Conservation (phyloP, 1,139 yeast genomes). For the Lodderomyces pseudojiufengensis region DNA sequence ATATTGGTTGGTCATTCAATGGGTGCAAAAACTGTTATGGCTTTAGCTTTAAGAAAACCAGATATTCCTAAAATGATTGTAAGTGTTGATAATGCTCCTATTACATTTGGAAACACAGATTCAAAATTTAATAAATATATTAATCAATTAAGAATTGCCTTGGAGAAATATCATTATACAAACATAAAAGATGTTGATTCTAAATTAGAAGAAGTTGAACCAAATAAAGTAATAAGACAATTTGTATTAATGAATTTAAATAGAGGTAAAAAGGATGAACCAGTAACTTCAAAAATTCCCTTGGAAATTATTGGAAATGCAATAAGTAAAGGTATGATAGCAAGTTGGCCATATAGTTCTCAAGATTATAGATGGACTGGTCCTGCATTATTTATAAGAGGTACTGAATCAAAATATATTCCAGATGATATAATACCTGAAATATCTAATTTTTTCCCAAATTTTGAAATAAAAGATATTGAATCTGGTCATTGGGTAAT, state of each 20-base stretch:
- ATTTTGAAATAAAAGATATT: constrained; percentile 67
- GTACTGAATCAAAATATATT: constrained; percentile 72
- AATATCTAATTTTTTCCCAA: constrained; percentile 77
- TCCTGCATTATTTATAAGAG: constrained; percentile 78
- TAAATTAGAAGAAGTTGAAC: constrained; percentile 60
- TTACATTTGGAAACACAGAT: constrained; percentile 55
- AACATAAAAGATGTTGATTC: constrained; percentile 67
- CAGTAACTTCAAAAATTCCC: constrained; percentile 57
- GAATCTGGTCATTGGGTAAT: constrained; percentile 92
- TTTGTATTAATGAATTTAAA: constrained; percentile 72
- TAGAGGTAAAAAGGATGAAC: constrained; percentile 38
- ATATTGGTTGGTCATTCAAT: constrained; percentile 88
- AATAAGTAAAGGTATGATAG: constrained; percentile 58
- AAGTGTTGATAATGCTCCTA: constrained; percentile 89
- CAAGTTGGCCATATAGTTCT: constrained; percentile 75
- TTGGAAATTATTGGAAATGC: constrained; percentile 62
- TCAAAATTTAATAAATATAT: constrained; percentile 65
- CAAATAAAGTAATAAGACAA: constrained; percentile 60
- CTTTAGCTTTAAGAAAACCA: constrained; percentile 69
- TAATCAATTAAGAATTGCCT: constrained; percentile 54
- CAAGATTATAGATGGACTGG: constrained; percentile 56
- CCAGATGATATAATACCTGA: constrained; percentile 79
- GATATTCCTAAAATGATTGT: constrained; percentile 60
- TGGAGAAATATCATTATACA: constrained; percentile 40
- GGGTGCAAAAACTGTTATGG: constrained; percentile 98